Conservation (phyloP, 2,329 filamentous ascomycete genomes). For the Neodidymelliopsis sp. region DNA sequence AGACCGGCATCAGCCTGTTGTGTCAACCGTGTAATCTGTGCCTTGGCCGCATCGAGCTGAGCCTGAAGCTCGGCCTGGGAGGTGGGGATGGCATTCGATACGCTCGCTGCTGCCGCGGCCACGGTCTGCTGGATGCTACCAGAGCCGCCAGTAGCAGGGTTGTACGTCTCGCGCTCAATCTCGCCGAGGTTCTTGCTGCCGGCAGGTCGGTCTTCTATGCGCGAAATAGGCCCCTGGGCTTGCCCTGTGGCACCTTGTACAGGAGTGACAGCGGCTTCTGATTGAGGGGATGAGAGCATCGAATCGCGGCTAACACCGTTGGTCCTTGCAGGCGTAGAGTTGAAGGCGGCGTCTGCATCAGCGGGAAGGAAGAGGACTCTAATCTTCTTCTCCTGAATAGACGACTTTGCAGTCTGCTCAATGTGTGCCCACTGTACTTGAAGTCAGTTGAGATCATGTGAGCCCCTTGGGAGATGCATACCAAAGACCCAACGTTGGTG, state of each 20-base stretch:
- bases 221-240: conserved; percentile 49
- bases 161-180: conserved; percentile 50
- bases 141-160: conserved; percentile 47
- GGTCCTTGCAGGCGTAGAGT: conserved; percentile 42
- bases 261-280: conserved; percentile 56
- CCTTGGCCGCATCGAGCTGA: conserved; percentile 78
- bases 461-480: conserved; percentile 55
- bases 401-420: conserved; percentile 75
- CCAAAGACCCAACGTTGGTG: conserved; percentile 79
- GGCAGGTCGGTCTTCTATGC: conserved; percentile 48
- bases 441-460: conserved; percentile 19
- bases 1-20: conserved; percentile 69
- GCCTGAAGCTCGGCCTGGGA: conserved; percentile 70
- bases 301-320: conserved; percentile 46
- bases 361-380: conserved; percentile 83
- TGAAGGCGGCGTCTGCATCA: conserved; percentile 54
- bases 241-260: conserved; percentile 45
- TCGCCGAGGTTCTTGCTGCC: conserved; percentile 53
- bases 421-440: conserved; percentile 73
- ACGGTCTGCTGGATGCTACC: conserved; percentile 48
- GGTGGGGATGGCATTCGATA: conserved; percentile 57
- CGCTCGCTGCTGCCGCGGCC: conserved; percentile 57
- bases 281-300: conserved; percentile 62
- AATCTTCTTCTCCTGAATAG: conserved; percentile 94
- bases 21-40: conserved; percentile 72